phyloP scores from a whole-genome alignment of 2,329 filamentous ascomycete species.

The Trichoderma polysporum region DNA sequence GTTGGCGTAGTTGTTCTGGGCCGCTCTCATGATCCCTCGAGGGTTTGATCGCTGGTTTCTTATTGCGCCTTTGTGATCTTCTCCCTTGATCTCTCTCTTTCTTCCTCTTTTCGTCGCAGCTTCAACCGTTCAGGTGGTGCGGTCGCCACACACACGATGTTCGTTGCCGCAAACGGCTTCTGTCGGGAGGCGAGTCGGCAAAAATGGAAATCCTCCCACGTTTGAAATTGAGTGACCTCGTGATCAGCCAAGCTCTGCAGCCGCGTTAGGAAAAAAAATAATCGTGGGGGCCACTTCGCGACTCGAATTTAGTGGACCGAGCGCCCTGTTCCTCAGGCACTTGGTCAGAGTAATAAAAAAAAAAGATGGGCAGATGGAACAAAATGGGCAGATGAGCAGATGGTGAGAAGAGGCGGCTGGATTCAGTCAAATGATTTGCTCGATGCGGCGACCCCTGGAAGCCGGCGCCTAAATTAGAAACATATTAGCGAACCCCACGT shows the following conservation, averaged over 20 bases:
- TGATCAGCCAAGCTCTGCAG: slow-evolving; percentile 13
- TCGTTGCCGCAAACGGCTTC: slow-evolving; percentile 12
- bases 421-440: not conserved
- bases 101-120: not conserved
- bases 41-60: not conserved
- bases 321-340: not conserved
- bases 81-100: not conserved
- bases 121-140: not conserved
- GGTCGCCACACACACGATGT: slow-evolving; percentile 1
- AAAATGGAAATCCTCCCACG: not conserved
- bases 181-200: not conserved
- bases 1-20: not conserved
- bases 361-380: not conserved
- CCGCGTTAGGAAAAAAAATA: not conserved
- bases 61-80: not conserved
- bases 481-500: slow-evolving; percentile 3
- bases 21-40: slow-evolving; percentile 17
- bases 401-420: not conserved
- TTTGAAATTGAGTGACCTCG: slow-evolving; percentile 3
- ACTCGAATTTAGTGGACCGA: not conserved
- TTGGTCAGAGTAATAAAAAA: not conserved
- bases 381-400: not conserved
- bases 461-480: slow-evolving; percentile 11
- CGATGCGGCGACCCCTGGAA: not conserved
- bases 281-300: slow-evolving; percentile 1